Base-by-base conservation (phyloP, 2,329 filamentous ascomycete genomes). In the Arthrinium phaeospermum region DNA sequence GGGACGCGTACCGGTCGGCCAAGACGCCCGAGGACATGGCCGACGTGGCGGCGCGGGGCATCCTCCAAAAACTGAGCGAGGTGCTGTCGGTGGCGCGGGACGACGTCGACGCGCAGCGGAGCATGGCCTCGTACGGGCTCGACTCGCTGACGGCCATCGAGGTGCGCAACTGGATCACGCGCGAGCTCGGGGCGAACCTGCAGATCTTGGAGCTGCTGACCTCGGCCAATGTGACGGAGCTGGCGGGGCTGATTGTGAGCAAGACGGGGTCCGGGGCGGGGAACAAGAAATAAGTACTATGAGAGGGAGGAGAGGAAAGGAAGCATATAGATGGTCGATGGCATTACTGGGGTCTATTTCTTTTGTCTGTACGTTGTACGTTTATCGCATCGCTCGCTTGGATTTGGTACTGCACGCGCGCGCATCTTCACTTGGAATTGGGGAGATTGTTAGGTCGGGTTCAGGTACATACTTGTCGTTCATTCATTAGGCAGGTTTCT, bases 131-230 rank as follows among this genome's bases (percentile, higher is more conserved):
- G 19, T 71, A 71, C 53, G 69, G 69, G 13, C 45, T 71, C 8
- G 69, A 71, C 30, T 30, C 24, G 12, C 30, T 71, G 13, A 71
- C 37, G 16, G 69, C 69, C 69, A 71, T 71, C 53, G 69, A 71
- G 69, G n/a, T 71, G 24, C 69, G 69, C 49, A 71, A 71, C 69
- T 71, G 69, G 69, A 71, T 71, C 44, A 71, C 69, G 24, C 37
- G 85, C 72, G 85, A 86, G 77, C 82, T 87, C 74, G 81, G 86
- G 76, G 83, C 84, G 1, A 87, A 85, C 71, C 75, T 89, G 77
- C 87, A 90, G 78, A 87, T 90, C 0, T 78, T 90, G 72, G 88
- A 90, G 77, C 77, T 90, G 73, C 78, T 90, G 64, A 86, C 84
- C 4, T 87, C 86, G 75, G 86, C 87, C 1, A 85, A 82, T 2